Evolutionary conservation across 495 filamentous ascomycete genomes (phyloP), one percentile per base, ranked within the genome.

Genomic region (Hypoxylon trugodes): DNA sequence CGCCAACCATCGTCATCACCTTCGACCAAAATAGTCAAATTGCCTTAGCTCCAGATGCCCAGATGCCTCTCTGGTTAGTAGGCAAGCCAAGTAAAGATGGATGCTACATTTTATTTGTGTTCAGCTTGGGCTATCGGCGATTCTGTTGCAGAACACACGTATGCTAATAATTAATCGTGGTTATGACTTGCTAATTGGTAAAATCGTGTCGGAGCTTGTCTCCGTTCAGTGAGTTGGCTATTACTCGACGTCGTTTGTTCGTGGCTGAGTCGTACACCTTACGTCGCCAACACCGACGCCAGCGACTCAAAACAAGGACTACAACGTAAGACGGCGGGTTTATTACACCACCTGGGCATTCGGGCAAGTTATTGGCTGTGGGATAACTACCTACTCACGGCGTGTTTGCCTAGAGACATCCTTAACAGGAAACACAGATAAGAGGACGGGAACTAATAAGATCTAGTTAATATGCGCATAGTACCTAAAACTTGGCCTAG

Each of bases 1-100:
- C 43, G 56, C 51, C 45, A 52, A 43, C 6, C 19, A 28, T 66
- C 50, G 45, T 56, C 49, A 55, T 56, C 26, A 54, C 36, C 47
- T 50, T 48, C 49, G 35, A 42, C 47, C 47, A 12, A 48, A 51
- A 19, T 38, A 37, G 30, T 13, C 4, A 18, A 13, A 30, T 47
- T n/a, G n/a, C n/a, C n/a, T n/a, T n/a, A n/a, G n/a, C n/a, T n/a
- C n/a, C n/a, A n/a, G n/a, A n/a, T n/a, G n/a, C n/a, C n/a, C n/a
- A n/a, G n/a, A n/a, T n/a, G n/a, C n/a, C n/a, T n/a, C n/a, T n/a
- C n/a, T n/a, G n/a, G n/a, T n/a, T n/a, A n/a, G n/a, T n/a, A n/a
- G n/a, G n/a, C n/a, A n/a, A n/a, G n/a, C n/a, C n/a, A n/a, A n/a
- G n/a, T n/a, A n/a, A n/a, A n/a, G n/a, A n/a, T n/a, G n/a, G n/a